Evolutionary conservation across 2,329 filamentous ascomycete species (phyloP), one percentile per base, ranked within the genome.

Genomic region (Coleophoma crateriformis): DNA sequence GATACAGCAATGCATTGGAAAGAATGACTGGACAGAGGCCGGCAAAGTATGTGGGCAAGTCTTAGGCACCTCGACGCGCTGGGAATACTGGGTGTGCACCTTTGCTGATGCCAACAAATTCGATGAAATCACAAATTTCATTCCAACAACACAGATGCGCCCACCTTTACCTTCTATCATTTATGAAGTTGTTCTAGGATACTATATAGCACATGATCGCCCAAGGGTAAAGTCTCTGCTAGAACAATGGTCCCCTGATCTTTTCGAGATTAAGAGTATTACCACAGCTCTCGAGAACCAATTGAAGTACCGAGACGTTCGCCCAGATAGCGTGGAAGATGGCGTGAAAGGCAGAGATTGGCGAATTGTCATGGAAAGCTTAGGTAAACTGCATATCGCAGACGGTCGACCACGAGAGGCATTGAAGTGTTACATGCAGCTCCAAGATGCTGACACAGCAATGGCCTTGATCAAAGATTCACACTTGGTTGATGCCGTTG

Each of bases 71-170:
- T 82, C 90, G 1, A 77, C 86, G 44, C 76, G 86, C 58, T 99
- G 94, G 94, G 91, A 97, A 69, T 89, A 95, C 61, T 97, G 92
- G 90, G 87, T 95, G 5, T 95, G 88, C 82, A 85, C 82, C 0
- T 99, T 99, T 69, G 89, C 90, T 7, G 86, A 90, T 38, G 87
- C 88, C 2, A 80, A 88, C 55, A 90, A 84, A 62, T 90, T 95
- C 59, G 89, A 96, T 64, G 91, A 96, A 59, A 96, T 99, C 53
- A 87, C 88, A 5, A 79, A 87, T 34, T 84, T 87, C 61, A 88
- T 99, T 32, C 94, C 94, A 0, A 83, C 81, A 1, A 79, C 84
- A 47, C 81, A 84, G n/a, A 77, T 95, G 64, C 81, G 80, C 27
- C 91, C 91, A 7, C 85, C 89, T 0, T 76, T 99, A 12, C 84